These are phyloP conservation scores for Exophiala aquamarina DNA, from an alignment of 2,329 filamentous ascomycete species.

Conservation along the genomic window DNA sequence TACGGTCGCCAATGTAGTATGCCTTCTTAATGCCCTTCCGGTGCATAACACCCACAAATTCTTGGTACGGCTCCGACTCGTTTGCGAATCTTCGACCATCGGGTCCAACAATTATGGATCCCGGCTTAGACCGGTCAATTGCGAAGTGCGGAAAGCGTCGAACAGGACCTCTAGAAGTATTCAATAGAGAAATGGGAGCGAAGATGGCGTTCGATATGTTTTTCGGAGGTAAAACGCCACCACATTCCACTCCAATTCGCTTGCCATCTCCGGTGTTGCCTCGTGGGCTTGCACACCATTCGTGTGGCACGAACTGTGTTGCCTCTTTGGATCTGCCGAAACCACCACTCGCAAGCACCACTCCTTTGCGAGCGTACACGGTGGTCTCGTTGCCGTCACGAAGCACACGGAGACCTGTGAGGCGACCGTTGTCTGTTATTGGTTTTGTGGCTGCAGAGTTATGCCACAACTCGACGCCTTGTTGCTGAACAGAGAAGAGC, in stretches of 20 bases:
- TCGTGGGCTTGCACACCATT: conserved; percentile 26
- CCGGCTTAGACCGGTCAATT: conserved; percentile 10
- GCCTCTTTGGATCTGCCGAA: conserved; percentile 35
- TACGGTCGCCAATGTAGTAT: conserved; percentile 13
- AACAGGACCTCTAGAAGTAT: neutral
- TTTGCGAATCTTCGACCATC: conserved; percentile 14
- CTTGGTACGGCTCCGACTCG: conserved; percentile 15
- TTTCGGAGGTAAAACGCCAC: conserved; percentile 4
- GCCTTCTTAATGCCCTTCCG: conserved; percentile 4
- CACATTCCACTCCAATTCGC: conserved; percentile 2
- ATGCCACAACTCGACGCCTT: conserved; percentile 7
- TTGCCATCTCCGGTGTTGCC: conserved; percentile 27
- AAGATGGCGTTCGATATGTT: conserved; percentile 9
- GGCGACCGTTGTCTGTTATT: conserved; percentile 17
- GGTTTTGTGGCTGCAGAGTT: conserved; percentile 5
- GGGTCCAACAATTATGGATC: conserved; percentile 11
- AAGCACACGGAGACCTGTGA: conserved; percentile 24
- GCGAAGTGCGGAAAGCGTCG: conserved; percentile 11
- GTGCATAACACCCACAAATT: conserved; percentile 9
- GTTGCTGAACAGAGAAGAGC: conserved; percentile 2
- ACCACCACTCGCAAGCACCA: conserved; percentile 38
- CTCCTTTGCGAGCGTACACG: conserved; percentile 30
- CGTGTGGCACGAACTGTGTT: conserved; percentile 22
- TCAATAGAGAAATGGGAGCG: conserved; percentile 8
- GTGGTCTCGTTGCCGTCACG: conserved; percentile 26